These are phyloP conservation scores for Ajuga reptans DNA, from an alignment of 305 asterid genomes.

Conservation along the genomic window DNA sequence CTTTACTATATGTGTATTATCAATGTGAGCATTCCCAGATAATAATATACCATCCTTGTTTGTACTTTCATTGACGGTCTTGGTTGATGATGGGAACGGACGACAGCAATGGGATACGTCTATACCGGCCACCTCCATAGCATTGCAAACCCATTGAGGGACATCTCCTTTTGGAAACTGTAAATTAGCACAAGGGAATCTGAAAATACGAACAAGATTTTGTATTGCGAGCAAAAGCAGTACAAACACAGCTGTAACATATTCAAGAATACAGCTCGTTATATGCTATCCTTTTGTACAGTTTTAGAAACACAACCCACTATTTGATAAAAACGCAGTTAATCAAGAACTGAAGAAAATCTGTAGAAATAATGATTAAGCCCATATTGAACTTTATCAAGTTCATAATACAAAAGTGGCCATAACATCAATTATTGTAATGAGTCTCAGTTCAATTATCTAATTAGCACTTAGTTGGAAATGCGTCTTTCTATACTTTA, in stretches of 20 bases:
- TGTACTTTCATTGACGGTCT: not conserved
- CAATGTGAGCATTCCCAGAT: not conserved
- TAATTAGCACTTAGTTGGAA: not conserved
- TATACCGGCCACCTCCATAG: conserved; percentile 96
- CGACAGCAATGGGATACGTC: conserved; percentile 66
- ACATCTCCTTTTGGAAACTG: conserved; percentile 85
- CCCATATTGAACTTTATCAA: too few species aligned
- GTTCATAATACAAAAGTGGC: too few species aligned
- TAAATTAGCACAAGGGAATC: conserved; percentile 11
- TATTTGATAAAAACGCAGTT: too few species aligned
- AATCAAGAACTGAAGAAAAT: too few species aligned
- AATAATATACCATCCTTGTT: not conserved
- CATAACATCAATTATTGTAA: too few species aligned
- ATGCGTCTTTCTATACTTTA: not conserved
- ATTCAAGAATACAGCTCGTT: not conserved
- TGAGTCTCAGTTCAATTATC: too few species aligned
- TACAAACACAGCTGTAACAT: not conserved
- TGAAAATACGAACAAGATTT: not conserved
- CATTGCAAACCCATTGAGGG: conserved; percentile 95
- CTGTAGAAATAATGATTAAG: too few species aligned
- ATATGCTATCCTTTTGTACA: too few species aligned
- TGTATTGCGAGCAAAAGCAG: not conserved
- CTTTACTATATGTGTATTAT: not conserved
- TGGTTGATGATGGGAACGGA: conserved; percentile 9
- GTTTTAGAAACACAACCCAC: too few species aligned